Evolutionary conservation across 768 basidiomycete genomes (phyloP).

Genomic region (Naganishia kalamii): DNA sequence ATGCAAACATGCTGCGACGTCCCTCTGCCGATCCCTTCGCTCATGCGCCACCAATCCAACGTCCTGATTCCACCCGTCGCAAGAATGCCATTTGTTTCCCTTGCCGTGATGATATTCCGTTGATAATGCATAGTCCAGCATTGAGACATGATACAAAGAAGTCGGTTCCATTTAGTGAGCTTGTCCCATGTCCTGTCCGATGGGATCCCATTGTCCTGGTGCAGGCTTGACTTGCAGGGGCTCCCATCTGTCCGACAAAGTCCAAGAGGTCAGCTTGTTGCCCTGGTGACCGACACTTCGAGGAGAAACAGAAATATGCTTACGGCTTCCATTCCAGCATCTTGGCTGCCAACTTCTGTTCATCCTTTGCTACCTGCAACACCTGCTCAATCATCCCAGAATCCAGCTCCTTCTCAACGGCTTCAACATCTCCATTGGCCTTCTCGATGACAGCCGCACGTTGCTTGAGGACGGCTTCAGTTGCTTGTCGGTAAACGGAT

Average conservation of each 20-base stretch:
- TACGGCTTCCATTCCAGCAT: constrained; percentile 97
- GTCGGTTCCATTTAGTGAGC: constrained; percentile 13
- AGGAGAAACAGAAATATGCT: constrained; percentile 50
- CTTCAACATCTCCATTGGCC: constrained; percentile 59
- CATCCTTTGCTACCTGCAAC: constrained; percentile 72
- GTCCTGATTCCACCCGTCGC: too few relatives aligned
- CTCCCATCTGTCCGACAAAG: constrained; percentile 63
- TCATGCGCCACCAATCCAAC: too few relatives aligned
- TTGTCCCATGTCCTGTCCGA: constrained; percentile 18
- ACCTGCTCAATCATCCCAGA: constrained; percentile 85
- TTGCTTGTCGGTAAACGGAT: constrained; percentile 82
- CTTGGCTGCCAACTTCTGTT: constrained; percentile 66
- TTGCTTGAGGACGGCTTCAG: constrained; percentile 73
- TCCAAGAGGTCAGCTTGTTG: background rate
- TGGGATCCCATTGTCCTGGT: constrained; percentile 73
- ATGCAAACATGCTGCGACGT: too few relatives aligned
- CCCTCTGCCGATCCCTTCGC: too few relatives aligned
- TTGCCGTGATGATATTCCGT: too few relatives aligned
- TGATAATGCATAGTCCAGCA: background rate
- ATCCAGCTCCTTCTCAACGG: constrained; percentile 66
- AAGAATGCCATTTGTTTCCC: too few relatives aligned
- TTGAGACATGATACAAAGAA: background rate
- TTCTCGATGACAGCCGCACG: constrained; percentile 68
- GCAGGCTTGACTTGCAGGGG: constrained; percentile 72
- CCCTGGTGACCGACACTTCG: too few relatives aligned